These are phyloP conservation scores for Apiospora hydei DNA, from an alignment of 2,329 filamentous ascomycete genomes.

Conservation along the genomic window DNA sequence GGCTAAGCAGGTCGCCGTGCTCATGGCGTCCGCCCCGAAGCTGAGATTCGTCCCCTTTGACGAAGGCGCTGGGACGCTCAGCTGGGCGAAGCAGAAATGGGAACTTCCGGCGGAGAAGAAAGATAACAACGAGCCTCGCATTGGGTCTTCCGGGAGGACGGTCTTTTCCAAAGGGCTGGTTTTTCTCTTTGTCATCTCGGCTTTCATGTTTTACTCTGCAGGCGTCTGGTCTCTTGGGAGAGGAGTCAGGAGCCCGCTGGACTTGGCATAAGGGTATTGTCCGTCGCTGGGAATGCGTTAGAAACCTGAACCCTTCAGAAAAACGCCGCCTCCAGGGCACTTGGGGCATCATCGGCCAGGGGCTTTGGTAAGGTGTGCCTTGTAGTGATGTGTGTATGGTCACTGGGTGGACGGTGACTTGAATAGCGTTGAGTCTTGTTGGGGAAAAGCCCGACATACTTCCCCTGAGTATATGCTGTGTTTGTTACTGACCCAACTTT, in stretches of 20 bases:
- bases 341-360: too few relatives aligned
- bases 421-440: too few relatives aligned
- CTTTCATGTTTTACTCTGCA: background rate
- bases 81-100: background rate
- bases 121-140: background rate
- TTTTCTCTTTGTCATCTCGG: background rate
- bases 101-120: background rate
- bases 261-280: background rate
- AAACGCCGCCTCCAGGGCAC: too few relatives aligned
- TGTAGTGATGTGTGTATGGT: too few relatives aligned
- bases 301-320: too few relatives aligned
- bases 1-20: background rate
- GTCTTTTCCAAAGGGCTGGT: background rate
- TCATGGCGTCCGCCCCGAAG: background rate
- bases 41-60: background rate
- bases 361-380: too few relatives aligned
- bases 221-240: background rate
- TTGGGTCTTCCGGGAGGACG: too few relatives aligned
- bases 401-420: too few relatives aligned
- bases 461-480: too few relatives aligned
- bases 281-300: too few relatives aligned
- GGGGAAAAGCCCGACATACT: too few relatives aligned
- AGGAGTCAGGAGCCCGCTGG: background rate
- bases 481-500: too few relatives aligned
- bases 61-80: background rate